These are phyloP conservation scores for Miscanthus lutarioriparius DNA, from an alignment of 176 grass and related monocot species.

Conservation along the genomic window DNA sequence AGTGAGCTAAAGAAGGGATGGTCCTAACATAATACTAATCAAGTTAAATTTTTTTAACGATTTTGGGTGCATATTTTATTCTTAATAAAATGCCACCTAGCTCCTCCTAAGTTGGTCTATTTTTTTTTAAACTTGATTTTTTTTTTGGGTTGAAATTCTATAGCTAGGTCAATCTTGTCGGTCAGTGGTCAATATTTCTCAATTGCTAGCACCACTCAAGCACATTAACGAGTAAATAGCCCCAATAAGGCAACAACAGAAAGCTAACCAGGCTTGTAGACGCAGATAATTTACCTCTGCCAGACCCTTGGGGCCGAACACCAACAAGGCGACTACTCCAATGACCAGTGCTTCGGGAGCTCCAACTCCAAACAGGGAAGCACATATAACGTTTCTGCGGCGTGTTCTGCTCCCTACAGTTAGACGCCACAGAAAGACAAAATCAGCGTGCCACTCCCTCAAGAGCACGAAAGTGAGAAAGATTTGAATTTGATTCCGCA, in stretches of 20 bases:
- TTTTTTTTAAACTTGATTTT: neutral
- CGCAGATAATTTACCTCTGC: conserved; percentile 64
- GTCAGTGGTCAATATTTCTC: neutral
- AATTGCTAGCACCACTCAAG: neutral
- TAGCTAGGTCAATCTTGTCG: neutral
- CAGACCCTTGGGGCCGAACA: conserved; percentile 96
- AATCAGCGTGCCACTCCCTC: neutral
- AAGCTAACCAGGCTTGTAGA: neutral
- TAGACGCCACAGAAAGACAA: neutral
- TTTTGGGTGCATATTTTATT: neutral
- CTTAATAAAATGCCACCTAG: neutral
- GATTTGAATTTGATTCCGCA: neutral
- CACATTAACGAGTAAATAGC: neutral
- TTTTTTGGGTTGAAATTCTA: neutral
- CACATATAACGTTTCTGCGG: conserved; percentile 57
- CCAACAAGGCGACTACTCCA: conserved; percentile 88
- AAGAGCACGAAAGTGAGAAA: neutral
- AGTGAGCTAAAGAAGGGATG: neutral
- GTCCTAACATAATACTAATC: neutral
- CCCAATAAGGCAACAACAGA: neutral
- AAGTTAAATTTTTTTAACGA: neutral
- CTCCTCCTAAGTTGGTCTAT: no score
- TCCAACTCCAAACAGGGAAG: conserved; percentile 96
- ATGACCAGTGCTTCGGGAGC: conserved; percentile 94
- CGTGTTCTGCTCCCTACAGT: conserved; percentile 52